Evolutionary conservation across 805 yeast genomes (phyloP).

Genomic region (Blastobotrys terrestris): DNA sequence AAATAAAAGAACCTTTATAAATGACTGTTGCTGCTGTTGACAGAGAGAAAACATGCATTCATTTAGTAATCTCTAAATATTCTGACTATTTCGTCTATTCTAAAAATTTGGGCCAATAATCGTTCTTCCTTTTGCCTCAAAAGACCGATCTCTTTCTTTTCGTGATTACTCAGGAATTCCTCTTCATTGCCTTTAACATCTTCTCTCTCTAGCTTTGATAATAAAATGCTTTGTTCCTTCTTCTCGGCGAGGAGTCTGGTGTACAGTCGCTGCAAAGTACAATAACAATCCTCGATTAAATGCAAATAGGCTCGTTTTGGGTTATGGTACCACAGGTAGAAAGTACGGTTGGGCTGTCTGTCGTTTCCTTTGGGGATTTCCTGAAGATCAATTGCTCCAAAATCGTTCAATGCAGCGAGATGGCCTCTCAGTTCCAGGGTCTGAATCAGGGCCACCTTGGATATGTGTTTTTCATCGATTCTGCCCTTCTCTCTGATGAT

Average conservation of each 20-base stretch:
- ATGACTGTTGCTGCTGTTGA: not conserved
- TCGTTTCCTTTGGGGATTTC: slow-evolving; percentile 91
- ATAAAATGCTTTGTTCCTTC: slow-evolving; percentile 54
- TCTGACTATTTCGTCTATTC: slow-evolving; percentile 33
- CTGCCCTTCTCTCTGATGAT: slow-evolving; percentile 65
- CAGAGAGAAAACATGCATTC: not conserved
- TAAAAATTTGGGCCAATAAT: slow-evolving; percentile 26
- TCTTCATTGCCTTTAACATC: slow-evolving; percentile 83
- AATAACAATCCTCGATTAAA: slow-evolving; percentile 43
- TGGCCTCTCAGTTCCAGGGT: slow-evolving; percentile 72
- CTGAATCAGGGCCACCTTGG: slow-evolving; percentile 67
- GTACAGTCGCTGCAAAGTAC: slow-evolving; percentile 42
- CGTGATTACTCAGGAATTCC: slow-evolving; percentile 67
- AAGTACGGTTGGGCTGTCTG: slow-evolving; percentile 84
- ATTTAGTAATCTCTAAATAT: slow-evolving; percentile 34
- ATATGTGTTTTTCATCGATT: slow-evolving; percentile 78
- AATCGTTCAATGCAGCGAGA: slow-evolving; percentile 55
- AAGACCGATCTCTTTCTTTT: slow-evolving; percentile 60
- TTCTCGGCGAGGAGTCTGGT: slow-evolving; percentile 36
- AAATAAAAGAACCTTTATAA: too few relatives aligned
- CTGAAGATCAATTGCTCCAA: slow-evolving; percentile 78
- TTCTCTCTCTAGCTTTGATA: slow-evolving; percentile 79
- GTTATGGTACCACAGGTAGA: slow-evolving; percentile 71
- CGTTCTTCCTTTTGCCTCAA: slow-evolving; percentile 34
- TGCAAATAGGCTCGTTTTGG: slow-evolving; percentile 45